Percentiles rank a stretch among this genome's conserved stretches.
phyloP scores from a whole-genome alignment of 106 monocot genomes.

The Cymbidium sinense region DNA sequence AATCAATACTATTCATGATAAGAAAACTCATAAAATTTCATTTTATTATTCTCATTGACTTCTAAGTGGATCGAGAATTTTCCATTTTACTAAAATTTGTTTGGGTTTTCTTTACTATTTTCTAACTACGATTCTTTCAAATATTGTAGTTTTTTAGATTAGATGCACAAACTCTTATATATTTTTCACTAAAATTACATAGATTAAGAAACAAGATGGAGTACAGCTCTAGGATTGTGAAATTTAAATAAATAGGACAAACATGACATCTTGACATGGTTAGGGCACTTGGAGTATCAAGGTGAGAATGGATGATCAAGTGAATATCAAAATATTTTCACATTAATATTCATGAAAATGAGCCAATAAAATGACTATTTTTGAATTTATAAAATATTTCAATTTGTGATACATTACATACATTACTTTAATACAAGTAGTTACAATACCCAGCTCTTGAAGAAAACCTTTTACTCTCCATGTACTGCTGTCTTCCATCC shows the following conservation, averaged over 20 bases:
- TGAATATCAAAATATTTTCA: too few relatives aligned
- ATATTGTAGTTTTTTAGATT: neutral
- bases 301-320: too few relatives aligned
- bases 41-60: neutral
- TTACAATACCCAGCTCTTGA: too few relatives aligned
- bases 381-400: too few relatives aligned
- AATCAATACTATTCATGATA: neutral
- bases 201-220: neutral
- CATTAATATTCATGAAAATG: too few relatives aligned
- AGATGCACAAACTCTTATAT: neutral
- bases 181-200: neutral
- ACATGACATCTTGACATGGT: too few relatives aligned
- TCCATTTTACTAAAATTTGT: neutral
- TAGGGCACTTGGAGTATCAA: too few relatives aligned
- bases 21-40: neutral
- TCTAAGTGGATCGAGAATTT: neutral
- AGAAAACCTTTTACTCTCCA: too few relatives aligned
- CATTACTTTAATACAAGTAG: too few relatives aligned
- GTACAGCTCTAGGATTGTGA: neutral
- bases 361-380: too few relatives aligned
- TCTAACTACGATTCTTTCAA: neutral
- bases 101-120: neutral
- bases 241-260: neutral
- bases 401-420: too few relatives aligned
- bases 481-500: too few relatives aligned